Base-by-base conservation (phyloP, 371 early-diverging fungal genomes). In the Chytridium lagenaria region DNA sequence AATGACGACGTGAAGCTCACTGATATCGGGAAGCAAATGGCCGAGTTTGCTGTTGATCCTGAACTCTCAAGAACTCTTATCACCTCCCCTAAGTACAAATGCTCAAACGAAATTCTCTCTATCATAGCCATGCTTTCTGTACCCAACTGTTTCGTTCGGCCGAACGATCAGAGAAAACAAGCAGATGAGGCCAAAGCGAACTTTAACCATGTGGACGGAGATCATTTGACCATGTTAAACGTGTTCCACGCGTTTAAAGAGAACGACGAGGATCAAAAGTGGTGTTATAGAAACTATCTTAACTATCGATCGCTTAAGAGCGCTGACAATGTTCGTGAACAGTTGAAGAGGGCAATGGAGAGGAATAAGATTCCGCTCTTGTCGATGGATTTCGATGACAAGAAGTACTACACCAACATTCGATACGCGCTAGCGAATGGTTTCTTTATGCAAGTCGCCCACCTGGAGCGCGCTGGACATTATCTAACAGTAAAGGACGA, bases 391-490 rank as follows among this genome's bases (percentile, higher is more conserved):
- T 92, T 92, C 77, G 90, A 90, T 49, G 89, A 90, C 71, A 83
- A 87, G 68, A 78, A 84, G 12, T 96, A 94, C 61, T 96, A 94
- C 77, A 82, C 81, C 30, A 93, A 92, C 61, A 95, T 98, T 68
- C 89, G 97, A 68, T 88, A 89, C 77, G 95, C 98, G 0, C 80
- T 99, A 72, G 81, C 90, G 0, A 83, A 93, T 16, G 98, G 98
- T 26, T 97, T 92, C 86, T 98, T 97, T 80, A 98, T 98, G 98
- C 97, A 98, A 80, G 96, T 93, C 0, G 99, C 96, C 0, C 95
- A 97, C 80, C 80, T 93, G 64, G 96, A 97, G 72, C 86, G 92
- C 37, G 88, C 89, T 2, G 95, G 95, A 0, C 92, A 92, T 75
- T 98, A 98, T 80, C 74, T 94, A 77, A 98, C 98, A 0, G 89